Evolutionary conservation across 345 rosid genomes (phyloP), one percentile per base, ranked within the genome.

Genomic region (Capsella bursapastoris): DNA sequence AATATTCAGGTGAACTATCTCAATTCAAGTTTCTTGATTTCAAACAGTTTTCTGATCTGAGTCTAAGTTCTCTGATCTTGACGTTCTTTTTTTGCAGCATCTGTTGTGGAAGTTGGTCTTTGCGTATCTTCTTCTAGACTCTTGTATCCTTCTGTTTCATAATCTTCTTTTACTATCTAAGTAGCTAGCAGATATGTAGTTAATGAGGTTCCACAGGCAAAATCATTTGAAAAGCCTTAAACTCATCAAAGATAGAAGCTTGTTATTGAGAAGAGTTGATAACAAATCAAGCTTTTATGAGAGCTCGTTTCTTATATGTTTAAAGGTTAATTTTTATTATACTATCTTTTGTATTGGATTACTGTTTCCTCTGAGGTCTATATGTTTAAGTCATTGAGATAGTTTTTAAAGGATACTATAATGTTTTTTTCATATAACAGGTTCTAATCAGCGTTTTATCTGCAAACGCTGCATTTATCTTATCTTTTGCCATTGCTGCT

Each of bases 71-170:
- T 45, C 49, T 22, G 49, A 13, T 13, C 51, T 61, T 61, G 66
- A 41, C 12, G 25, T 7, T n/a, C 4, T 28, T 56, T 3, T 50
- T 8, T 9, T 70, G 84, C 90, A 91, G 95, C 87, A 83, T 62
- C 55, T 90, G 45, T 68, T 90, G 77, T 88, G 89, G 97, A 94
- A 88, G 78, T 78, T 86, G 10, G 57, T 84, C 43, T n/a, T 80
- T 10, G 83, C 73, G 41, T 87, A 80, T 79, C 85, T 91, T 76
- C 75, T 89, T 74, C 70, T 91, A 61, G 98, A 94, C 82, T 86
- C 83, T 69, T 87, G 98, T 94, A 88, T 90, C 97, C 91, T 35
- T 84, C 68, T 55, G 44, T 56, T 55, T 57, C 28, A 25, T 56
- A 15, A 32, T n/a, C 18, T 25, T n/a, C 18, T 25, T 38, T 52